Evolutionary conservation across 2,329 filamentous ascomycete species (phyloP).

Genomic region (Rhynchosporium secalis): DNA sequence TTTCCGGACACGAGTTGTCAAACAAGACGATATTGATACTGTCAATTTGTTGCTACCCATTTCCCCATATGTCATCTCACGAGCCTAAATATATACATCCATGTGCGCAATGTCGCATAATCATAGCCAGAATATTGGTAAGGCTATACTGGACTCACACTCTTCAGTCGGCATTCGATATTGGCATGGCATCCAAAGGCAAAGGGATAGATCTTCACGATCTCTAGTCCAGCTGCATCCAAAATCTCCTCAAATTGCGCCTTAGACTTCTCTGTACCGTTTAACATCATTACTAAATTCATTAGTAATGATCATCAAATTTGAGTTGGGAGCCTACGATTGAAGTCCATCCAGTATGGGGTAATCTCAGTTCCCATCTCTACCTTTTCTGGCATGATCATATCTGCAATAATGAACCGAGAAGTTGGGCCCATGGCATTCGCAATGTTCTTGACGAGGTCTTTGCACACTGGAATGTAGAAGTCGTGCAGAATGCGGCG

Average conservation of each 20-base stretch:
- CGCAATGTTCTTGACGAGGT: slow-evolving; percentile 34
- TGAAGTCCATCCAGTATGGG: slow-evolving; percentile 37
- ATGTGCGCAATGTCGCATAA: no score
- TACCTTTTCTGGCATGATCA: slow-evolving; percentile 33
- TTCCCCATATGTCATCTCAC: no score
- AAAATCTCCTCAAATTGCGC: slow-evolving; percentile 35
- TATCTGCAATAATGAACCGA: slow-evolving; percentile 35
- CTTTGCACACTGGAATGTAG: slow-evolving; percentile 31
- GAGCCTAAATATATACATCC: no score
- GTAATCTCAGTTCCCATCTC: slow-evolving; percentile 32
- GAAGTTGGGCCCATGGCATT: slow-evolving; percentile 35
- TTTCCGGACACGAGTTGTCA: no score
- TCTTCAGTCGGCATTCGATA: slow-evolving; percentile 26
- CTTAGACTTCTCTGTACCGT: slow-evolving; percentile 36
- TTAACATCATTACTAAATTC: slow-evolving; percentile 32
- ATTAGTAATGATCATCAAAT: background rate
- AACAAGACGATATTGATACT: no score
- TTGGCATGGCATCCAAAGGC: slow-evolving; percentile 21
- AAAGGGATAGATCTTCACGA: slow-evolving; percentile 33
- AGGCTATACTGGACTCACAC: background rate
- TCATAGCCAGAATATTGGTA: background rate
- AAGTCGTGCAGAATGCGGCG: slow-evolving; percentile 37
- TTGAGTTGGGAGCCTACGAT: background rate
- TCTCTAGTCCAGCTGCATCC: slow-evolving; percentile 30
- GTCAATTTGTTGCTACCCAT: no score